A percentile compares a stretch with the other conserved stretches of the same genome.
phyloP scores from a whole-genome alignment of 2,329 filamentous ascomycete genomes.

The Trichothecium roseum region DNA sequence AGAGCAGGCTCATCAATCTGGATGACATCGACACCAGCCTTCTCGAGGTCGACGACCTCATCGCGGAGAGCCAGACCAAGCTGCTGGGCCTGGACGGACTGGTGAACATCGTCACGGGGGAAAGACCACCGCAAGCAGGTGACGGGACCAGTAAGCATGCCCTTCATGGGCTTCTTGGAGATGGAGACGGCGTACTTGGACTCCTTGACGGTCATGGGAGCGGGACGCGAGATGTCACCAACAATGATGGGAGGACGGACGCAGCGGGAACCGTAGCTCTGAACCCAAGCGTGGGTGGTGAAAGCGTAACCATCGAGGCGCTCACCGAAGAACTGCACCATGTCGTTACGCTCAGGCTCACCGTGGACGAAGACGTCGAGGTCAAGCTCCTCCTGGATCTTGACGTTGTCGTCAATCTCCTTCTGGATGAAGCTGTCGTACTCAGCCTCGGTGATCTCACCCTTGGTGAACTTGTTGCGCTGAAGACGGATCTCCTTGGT shows the following conservation, averaged over 20 bases:
- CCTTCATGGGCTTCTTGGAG: constrained; percentile 99
- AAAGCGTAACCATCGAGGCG: constrained; percentile 93
- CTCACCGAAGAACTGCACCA: constrained; percentile 99
- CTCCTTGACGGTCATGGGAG: constrained; percentile 99
- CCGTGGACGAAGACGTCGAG: constrained; percentile 97
- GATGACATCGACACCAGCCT: constrained; percentile 93
- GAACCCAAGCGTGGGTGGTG: constrained; percentile 98
- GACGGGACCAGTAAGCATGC: constrained; percentile 98
- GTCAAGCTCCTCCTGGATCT: constrained; percentile 95
- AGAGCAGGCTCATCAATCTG: constrained; percentile 99
- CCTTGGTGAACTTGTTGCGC: constrained; percentile 98
- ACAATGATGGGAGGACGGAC: constrained; percentile 97
- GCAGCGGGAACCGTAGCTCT: constrained; percentile 96
- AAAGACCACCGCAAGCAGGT: constrained; percentile 99
- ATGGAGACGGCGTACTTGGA: constrained; percentile 96
- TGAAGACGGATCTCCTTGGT: constrained; percentile 96
- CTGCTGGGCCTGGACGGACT: constrained; percentile 98
- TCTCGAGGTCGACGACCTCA: constrained; percentile 96
- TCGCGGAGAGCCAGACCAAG: constrained; percentile 96
- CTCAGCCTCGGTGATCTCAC: constrained; percentile 81
- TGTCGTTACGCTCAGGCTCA: constrained; percentile 99
- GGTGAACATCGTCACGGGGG: constrained; percentile 98
- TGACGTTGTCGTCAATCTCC: constrained; percentile 91
- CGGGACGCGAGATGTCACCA: constrained; percentile 93
- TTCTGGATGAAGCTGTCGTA: constrained; percentile 99